Conservation (phyloP, 345 rosid species). For the Cardamine resedifolia region DNA sequence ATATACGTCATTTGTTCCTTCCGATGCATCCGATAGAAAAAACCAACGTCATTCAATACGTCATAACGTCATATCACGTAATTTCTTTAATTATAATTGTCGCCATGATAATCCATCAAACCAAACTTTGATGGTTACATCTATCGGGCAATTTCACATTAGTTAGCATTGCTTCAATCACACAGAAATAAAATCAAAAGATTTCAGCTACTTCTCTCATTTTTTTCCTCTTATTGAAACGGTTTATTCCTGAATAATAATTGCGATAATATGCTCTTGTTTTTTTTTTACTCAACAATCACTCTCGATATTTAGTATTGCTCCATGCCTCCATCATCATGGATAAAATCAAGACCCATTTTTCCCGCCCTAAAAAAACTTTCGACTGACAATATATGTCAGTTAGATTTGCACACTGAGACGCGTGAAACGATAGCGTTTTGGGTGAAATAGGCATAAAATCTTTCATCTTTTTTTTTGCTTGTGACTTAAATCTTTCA, state of each 20-base stretch:
- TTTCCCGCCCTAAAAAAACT: conserved; percentile 9
- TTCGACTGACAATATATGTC: neutral
- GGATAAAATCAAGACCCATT: neutral
- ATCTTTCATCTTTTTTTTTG: neutral
- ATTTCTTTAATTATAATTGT: conserved; percentile 9
- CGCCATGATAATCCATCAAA: conserved; percentile 21
- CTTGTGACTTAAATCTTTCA: neutral
- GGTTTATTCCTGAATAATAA: neutral
- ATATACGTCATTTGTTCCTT: conserved; percentile 12
- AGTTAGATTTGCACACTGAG: conserved; percentile 2
- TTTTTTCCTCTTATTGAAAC: neutral
- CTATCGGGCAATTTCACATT: neutral
- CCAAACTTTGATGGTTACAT: conserved; percentile 34
- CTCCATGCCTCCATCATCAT: neutral
- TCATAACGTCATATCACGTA: conserved; percentile 13
- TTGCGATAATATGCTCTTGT: neutral
- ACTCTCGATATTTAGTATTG: neutral
- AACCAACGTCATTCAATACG: conserved; percentile 27
- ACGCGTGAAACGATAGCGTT: conserved; percentile 15
- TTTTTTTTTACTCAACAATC: neutral
- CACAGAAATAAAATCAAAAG: neutral
- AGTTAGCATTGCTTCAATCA: conserved; percentile 15
- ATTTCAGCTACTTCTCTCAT: neutral
- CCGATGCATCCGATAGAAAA: neutral
- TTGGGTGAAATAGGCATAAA: neutral